Conservation (phyloP, 495 filamentous ascomycete species). For the Oidiodendron maius region DNA sequence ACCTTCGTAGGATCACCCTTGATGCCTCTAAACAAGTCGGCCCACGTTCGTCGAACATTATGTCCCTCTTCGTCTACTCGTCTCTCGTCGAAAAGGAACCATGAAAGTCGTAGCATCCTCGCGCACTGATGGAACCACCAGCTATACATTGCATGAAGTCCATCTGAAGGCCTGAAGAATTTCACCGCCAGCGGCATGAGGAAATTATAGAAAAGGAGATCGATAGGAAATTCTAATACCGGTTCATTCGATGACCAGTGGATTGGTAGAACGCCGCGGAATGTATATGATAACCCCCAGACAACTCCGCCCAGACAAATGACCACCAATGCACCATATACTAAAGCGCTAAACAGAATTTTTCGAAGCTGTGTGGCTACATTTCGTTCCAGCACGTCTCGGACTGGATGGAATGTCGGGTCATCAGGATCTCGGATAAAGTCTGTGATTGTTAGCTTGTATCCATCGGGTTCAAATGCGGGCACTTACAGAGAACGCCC, state of each 20-base stretch:
- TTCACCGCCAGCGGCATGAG: slow-evolving; percentile 79
- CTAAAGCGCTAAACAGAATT: slow-evolving; percentile 90
- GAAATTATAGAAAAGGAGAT: slow-evolving; percentile 94
- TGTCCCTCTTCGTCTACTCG: slow-evolving; percentile 76
- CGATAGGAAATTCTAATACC: slow-evolving; percentile 89
- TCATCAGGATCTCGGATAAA: slow-evolving; percentile 99
- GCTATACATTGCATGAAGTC: slow-evolving; percentile 74
- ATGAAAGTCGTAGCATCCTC: slow-evolving; percentile 68
- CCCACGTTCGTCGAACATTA: slow-evolving; percentile 50
- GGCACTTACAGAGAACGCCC: slow-evolving; percentile 77
- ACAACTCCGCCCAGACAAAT: slow-evolving; percentile 93
- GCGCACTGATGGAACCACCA: slow-evolving; percentile 97
- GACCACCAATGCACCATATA: slow-evolving; percentile 90
- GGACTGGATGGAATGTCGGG: slow-evolving; percentile 94
- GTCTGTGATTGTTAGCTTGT: slow-evolving; percentile 42
- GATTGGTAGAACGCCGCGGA: slow-evolving; percentile 74
- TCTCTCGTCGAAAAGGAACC: slow-evolving; percentile 88
- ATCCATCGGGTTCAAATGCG: background rate
- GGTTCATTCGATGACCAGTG: slow-evolving; percentile 88
- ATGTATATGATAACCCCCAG: slow-evolving; percentile 70
- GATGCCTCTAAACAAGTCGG: slow-evolving; percentile 35
- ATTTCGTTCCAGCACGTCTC: slow-evolving; percentile 91
- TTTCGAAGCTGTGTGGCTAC: slow-evolving; percentile 92
- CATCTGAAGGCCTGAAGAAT: slow-evolving; percentile 78
- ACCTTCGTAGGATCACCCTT: slow-evolving; percentile 41